Percentiles rank a stretch among this genome's conserved stretches.
phyloP scores from a whole-genome alignment of 2,329 filamentous ascomycete species.

The Calonectria ilicicola region DNA sequence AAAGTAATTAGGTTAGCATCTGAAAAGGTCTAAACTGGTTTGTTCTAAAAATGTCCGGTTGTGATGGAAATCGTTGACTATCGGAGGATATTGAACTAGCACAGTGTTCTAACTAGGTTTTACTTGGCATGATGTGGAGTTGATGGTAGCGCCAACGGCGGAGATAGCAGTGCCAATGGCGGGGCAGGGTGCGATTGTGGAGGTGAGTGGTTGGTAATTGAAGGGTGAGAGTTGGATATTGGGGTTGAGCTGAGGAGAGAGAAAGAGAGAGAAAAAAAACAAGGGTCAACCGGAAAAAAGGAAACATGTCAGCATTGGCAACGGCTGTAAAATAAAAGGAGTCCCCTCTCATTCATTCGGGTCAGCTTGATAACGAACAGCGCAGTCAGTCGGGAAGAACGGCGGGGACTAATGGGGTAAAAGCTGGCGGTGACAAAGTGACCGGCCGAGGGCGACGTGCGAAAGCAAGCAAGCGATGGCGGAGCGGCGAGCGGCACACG shows the following conservation, averaged over 20 bases:
- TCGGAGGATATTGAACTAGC: not conserved
- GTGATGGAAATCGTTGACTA: not conserved
- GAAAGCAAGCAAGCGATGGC: not conserved
- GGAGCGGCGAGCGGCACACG: not conserved
- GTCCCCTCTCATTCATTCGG: not conserved
- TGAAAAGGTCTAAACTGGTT: not conserved
- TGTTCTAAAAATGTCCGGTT: not conserved
- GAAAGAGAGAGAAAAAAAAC: not conserved
- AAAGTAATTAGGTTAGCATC: not conserved
- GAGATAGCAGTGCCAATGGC: not conserved
- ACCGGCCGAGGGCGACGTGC: not conserved
- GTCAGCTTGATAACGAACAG: not conserved
- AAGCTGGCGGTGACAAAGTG: not conserved
- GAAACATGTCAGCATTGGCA: not conserved
- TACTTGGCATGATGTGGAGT: not conserved
- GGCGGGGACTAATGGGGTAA: conserved; percentile 4
- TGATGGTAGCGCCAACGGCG: not conserved
- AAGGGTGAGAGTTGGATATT: not conserved
- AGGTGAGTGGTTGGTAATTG: not conserved
- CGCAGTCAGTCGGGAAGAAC: conserved; percentile 2
- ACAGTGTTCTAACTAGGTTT: not conserved
- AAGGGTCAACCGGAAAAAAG: too few species aligned
- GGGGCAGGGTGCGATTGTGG: not conserved
- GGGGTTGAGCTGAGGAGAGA: not conserved
- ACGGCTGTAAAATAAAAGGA: not conserved